Conservation (phyloP, 2,329 filamentous ascomycete genomes). For the Aspergillus ustus region DNA sequence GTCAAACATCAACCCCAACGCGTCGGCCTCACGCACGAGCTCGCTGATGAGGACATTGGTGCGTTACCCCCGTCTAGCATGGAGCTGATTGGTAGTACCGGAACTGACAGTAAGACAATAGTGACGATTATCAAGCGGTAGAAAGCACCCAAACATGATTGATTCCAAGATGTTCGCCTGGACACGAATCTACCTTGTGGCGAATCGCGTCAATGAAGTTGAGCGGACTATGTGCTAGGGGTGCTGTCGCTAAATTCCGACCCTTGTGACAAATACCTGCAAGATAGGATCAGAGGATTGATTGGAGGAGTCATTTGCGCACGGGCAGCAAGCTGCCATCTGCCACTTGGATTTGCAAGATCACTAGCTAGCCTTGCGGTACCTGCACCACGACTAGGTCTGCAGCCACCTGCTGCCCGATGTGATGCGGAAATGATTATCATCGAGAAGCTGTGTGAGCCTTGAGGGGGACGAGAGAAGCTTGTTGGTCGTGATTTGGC, state of each 20-base stretch:
- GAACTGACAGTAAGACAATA: slow-evolving; percentile 40
- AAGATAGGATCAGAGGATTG: slow-evolving; percentile 31
- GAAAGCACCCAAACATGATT: slow-evolving; percentile 29
- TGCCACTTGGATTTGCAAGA: slow-evolving; percentile 25
- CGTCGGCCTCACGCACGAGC: slow-evolving; percentile 86
- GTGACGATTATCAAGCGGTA: slow-evolving; percentile 74
- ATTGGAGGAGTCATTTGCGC: slow-evolving; percentile 29
- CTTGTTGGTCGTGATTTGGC: slow-evolving; percentile 10
- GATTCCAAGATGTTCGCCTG: slow-evolving; percentile 28
- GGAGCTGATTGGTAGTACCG: slow-evolving; percentile 12
- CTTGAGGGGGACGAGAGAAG: slow-evolving; percentile 15
- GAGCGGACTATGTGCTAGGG: slow-evolving; percentile 23
- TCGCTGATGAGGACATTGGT: slow-evolving; percentile 97
- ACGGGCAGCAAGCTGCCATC: slow-evolving; percentile 29
- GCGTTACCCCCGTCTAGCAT: slow-evolving; percentile 45
- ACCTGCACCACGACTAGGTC: slow-evolving; percentile 25
- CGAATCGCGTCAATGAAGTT: slow-evolving; percentile 31
- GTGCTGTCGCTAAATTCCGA: slow-evolving; percentile 30
- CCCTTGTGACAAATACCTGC: slow-evolving; percentile 34
- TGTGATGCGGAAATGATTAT: slow-evolving; percentile 22
- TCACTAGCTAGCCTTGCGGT: slow-evolving; percentile 24
- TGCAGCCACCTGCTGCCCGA: slow-evolving; percentile 23
- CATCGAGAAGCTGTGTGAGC: slow-evolving; percentile 14
- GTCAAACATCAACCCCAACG: slow-evolving; percentile 98
- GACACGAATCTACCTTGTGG: slow-evolving; percentile 33